Evolutionary conservation across 345 rosid genomes (phyloP), one percentile per base, ranked within the genome.

Genomic region (Streptanthus diversifolius): DNA sequence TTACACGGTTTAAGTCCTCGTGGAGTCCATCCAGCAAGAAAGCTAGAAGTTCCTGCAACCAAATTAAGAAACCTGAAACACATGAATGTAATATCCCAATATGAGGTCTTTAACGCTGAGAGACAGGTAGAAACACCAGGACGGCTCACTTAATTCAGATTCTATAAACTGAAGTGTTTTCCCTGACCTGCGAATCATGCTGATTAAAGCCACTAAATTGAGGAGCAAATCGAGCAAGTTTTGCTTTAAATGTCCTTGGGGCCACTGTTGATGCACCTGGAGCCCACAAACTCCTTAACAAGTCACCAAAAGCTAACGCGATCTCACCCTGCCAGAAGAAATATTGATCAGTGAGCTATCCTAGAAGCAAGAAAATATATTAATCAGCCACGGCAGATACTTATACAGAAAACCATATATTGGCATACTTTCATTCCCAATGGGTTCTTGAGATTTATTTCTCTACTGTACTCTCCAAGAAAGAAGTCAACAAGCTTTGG

Each of bases 1-100:
- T 95, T 55, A 95, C 99, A 62, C 92, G 96, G 79, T 92, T 95
- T 57, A 95, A 93, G 81, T 91, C 98, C 84, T 95, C 98, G 64
- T 92, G 99, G 40, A 90, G 98, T 75, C 99, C 98, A 84, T 95
- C 99, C 82, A 95, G 73, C 80, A 95, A 85, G 83, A 95, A 95
- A 44, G 96, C 92, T 73, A 95, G 85, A 54, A 91, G 91, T 80
- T 95, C 99, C 99, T 95, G 79, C 70, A 66, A 79, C 29, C 35
- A 70, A 64, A 52, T 64, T 33, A 82, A 72, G 58, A 71, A 70
- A 73, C 10, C 75, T 58, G 80, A 70, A 74, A 73, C 17, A 80
- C 65, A 82, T 64, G 51, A 32, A 71, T 12, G 30, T 12, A 49
- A 71, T 63, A 49, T 40, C 43, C 66, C 62, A 57, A 27, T 53